Evolutionary conservation across 768 basidiomycete genomes (phyloP), one percentile per base, ranked within the genome.

Genomic region (Pleurotus tuber-regium): DNA sequence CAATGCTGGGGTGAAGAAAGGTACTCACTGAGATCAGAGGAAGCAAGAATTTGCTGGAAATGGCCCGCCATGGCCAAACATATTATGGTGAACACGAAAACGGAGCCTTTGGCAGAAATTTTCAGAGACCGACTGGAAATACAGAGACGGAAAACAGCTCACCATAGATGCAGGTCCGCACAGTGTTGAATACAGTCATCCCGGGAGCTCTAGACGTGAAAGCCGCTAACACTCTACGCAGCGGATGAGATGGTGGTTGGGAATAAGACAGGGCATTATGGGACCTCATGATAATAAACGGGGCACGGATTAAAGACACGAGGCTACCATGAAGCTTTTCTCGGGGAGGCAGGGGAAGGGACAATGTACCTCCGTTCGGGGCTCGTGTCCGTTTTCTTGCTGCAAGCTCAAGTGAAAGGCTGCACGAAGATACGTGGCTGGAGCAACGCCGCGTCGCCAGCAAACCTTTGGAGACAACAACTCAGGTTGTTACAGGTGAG

Each of bases 51-150:
- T 50, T 72, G 73, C 65, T 88, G 82, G 61, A 92, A 89, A 62
- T 89, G 86, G 30, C 76, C 86, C 44, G 88, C 87, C 71, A 92
- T 84, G 53, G 80, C 87, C 55, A 92, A 72, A 61, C 86, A 89
- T 59, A 92, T 84, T 54, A 87, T 67, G 18, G 87, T 88, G 78
- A 87, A 92, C 53, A 84, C 66, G 44, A 92, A 66, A 35, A 89
- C 80, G 38, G 80, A 70, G 60, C 73, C 89, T 92, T 52, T 9
- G 26, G 8, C 48, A 29, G 23, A 28, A 38, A 42, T 36, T 59
- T 21, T 59, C 50, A 31, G 25, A 16, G 19, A 44, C 14, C 44
- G 44, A 24, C 33, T 40, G 11, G 21, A 25, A n/a, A 30, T 36
- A 16, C 39, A 39, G 49, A 50, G 44, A 43, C 60, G 36, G 41